Percentiles rank a stretch among this genome's conserved stretches.
phyloP scores from a whole-genome alignment of 352 stramenopile species.

The Globisporangium orthogonon region DNA sequence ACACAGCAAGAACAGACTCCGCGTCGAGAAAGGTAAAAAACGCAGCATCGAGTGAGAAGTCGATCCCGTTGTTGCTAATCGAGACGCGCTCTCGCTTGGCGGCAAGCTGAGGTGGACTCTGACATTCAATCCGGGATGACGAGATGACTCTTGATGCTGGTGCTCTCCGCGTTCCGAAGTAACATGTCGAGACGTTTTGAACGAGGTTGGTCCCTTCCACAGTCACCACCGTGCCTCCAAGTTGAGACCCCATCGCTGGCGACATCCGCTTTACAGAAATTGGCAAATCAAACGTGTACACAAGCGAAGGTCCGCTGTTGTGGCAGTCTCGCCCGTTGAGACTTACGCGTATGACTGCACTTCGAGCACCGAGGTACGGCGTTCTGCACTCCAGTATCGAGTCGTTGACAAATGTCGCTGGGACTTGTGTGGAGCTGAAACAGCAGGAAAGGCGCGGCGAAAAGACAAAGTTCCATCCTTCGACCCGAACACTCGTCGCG shows the following conservation, averaged over 20 bases:
- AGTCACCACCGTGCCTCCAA: slow-evolving; percentile 46
- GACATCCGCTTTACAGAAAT: slow-evolving; percentile 22
- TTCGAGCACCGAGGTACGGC: slow-evolving; percentile 17
- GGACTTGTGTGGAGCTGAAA: slow-evolving; percentile 42
- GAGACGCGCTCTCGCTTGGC: slow-evolving; percentile 20
- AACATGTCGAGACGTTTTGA: slow-evolving; percentile 29
- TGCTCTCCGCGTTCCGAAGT: slow-evolving; percentile 21
- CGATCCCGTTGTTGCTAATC: slow-evolving; percentile 62
- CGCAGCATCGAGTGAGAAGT: slow-evolving; percentile 34
- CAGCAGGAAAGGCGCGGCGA: slow-evolving; percentile 55
- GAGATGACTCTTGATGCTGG: slow-evolving; percentile 19
- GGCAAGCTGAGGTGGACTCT: slow-evolving; percentile 23
- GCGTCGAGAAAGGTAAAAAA: slow-evolving; percentile 34
- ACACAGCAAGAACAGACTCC: slow-evolving; percentile 36
- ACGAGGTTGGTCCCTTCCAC: slow-evolving; percentile 38
- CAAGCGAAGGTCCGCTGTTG: slow-evolving; percentile 22
- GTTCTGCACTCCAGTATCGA: slow-evolving; percentile 50
- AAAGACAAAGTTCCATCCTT: slow-evolving; percentile 44
- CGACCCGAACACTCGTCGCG: slow-evolving; percentile 32
- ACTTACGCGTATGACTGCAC: slow-evolving; percentile 31
- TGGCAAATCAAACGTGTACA: slow-evolving; percentile 37
- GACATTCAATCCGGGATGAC: slow-evolving; percentile 34
- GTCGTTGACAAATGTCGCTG: slow-evolving; percentile 59
- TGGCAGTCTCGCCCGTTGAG: slow-evolving; percentile 55
- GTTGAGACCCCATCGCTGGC: slow-evolving; percentile 27